These are phyloP conservation scores for Mortierella hygrophila DNA, from an alignment of 192 early-diverging fungal species.

Conservation along the genomic window DNA sequence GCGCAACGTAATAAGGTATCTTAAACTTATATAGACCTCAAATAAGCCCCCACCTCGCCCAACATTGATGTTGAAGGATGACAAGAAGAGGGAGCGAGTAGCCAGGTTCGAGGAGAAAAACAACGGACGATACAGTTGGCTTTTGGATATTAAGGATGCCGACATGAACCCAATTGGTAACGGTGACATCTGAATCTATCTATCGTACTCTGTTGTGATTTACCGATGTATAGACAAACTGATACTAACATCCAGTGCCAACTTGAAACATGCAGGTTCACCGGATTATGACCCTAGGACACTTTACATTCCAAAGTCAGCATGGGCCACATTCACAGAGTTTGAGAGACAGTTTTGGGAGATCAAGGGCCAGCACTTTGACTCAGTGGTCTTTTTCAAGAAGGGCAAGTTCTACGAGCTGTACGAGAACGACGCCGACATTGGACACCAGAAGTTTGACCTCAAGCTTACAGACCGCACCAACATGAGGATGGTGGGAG, in stretches of 20 bases:
- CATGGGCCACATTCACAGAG: constrained; percentile 90
- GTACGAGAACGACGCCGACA: constrained; percentile 98
- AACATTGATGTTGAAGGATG: constrained; percentile 39
- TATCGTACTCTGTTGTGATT: neutral
- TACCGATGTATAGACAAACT: neutral
- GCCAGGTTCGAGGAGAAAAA: constrained; percentile 89
- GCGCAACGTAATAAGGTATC: no score
- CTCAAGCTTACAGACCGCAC: constrained; percentile 95
- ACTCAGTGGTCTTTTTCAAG: constrained; percentile 95
- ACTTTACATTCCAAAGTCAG: constrained; percentile 80
- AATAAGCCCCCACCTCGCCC: constrained; percentile 18
- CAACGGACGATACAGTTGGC: constrained; percentile 87
- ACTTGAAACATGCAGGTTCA: constrained; percentile 54
- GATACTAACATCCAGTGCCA: neutral
- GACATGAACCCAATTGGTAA: constrained; percentile 73
- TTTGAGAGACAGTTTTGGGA: constrained; percentile 99
- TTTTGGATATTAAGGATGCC: constrained; percentile 85
- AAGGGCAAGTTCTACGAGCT: constrained; percentile 99
- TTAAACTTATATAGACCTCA: neutral
- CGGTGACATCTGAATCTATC: neutral
- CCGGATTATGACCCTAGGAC: constrained; percentile 94
- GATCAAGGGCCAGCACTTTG: constrained; percentile 95
- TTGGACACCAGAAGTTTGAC: constrained; percentile 96
- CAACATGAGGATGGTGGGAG: constrained; percentile 99
- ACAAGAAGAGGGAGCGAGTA: constrained; percentile 63